Evolutionary conservation across 805 yeast species (phyloP).

Genomic region (Yamadazyma tumulicola): DNA sequence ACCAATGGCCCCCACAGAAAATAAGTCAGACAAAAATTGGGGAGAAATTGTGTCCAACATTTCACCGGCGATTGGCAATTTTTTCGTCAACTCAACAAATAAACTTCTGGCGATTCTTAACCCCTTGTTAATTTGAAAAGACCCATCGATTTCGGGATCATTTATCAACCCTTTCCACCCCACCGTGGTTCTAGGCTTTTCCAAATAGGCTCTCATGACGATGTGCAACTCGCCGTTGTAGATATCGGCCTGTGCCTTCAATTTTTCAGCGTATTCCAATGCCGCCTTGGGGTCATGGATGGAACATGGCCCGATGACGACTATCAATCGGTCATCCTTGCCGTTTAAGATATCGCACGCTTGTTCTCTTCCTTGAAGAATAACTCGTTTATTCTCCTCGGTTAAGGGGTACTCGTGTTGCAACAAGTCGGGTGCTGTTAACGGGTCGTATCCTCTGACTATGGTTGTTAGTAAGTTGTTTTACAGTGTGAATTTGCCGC

Average conservation of each 20-base stretch:
- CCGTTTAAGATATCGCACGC: conserved; percentile 72
- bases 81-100: conserved; percentile 77
- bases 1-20: conserved; percentile 97
- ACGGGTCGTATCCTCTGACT: conserved; percentile 85
- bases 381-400: conserved; percentile 53
- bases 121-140: conserved; percentile 94
- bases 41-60: conserved; percentile 98
- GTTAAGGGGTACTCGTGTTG: conserved; percentile 79
- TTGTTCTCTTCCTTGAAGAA: conserved; percentile 72
- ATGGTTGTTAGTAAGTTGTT: conserved; percentile 8
- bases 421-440: conserved; percentile 86
- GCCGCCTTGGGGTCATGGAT: conserved; percentile 94
- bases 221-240: conserved; percentile 74
- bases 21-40: conserved; percentile 87
- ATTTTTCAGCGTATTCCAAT: conserved; percentile 73
- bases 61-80: conserved; percentile 92
- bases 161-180: conserved; percentile 99
- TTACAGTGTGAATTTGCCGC: not conserved
- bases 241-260: conserved; percentile 56
- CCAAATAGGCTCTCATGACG: conserved; percentile 96
- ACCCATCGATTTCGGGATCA: conserved; percentile 92
- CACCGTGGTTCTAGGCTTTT: conserved; percentile 97
- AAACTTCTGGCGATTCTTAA: conserved; percentile 82
- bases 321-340: conserved; percentile 76
- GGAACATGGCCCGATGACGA: conserved; percentile 96